Evolutionary conservation across 2,329 filamentous ascomycete genomes (phyloP).

Genomic region (Stylonectria norvegica): DNA sequence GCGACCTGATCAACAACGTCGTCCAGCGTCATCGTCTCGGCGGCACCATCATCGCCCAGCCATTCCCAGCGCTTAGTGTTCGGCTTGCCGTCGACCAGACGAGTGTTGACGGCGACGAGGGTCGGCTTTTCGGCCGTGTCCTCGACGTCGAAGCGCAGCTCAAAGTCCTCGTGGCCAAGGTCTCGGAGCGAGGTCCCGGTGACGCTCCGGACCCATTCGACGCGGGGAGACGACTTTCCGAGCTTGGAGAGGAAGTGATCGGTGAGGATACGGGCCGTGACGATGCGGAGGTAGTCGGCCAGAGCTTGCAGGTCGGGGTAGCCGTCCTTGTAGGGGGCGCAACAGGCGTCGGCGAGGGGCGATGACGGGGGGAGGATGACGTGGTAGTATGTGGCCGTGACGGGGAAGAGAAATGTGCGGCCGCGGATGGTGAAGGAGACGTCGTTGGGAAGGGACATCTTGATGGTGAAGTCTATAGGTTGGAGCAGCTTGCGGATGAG

Average conservation of each 20-base stretch:
- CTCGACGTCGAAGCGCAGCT: conserved; percentile 33
- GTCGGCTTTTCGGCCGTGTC: conserved; percentile 14
- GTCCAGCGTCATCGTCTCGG: conserved; percentile 20
- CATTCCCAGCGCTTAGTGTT: conserved; percentile 30
- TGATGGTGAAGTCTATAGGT: conserved; percentile 39
- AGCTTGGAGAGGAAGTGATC: conserved; percentile 32
- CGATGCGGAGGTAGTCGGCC: conserved; percentile 44
- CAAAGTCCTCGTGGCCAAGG: conserved; percentile 24
- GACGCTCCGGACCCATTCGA: conserved; percentile 30
- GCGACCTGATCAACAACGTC: conserved; percentile 20
- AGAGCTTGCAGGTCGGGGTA: conserved; percentile 45
- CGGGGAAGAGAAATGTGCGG: conserved; percentile 42
- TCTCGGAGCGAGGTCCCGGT: conserved; percentile 33
- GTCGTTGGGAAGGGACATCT: conserved; percentile 44
- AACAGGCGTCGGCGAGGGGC: conserved; percentile 36
- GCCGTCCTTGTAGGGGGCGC: conserved; percentile 42
- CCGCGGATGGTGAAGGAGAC: conserved; percentile 42
- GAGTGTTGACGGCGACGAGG: conserved; percentile 23
- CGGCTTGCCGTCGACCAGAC: conserved; percentile 13
- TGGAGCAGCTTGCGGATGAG: conserved; percentile 44
- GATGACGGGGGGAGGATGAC: conserved; percentile 38
- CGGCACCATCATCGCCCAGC: conserved; percentile 12
- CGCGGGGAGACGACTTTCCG: conserved; percentile 2
- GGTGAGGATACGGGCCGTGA: conserved; percentile 40
- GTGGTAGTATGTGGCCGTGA: conserved; percentile 45